A percentile compares a stretch with the other conserved stretches of the same genome.
Conservation (phyloP, 2,329 filamentous ascomycete genomes). For the Parafenestella ontariensis region DNA sequence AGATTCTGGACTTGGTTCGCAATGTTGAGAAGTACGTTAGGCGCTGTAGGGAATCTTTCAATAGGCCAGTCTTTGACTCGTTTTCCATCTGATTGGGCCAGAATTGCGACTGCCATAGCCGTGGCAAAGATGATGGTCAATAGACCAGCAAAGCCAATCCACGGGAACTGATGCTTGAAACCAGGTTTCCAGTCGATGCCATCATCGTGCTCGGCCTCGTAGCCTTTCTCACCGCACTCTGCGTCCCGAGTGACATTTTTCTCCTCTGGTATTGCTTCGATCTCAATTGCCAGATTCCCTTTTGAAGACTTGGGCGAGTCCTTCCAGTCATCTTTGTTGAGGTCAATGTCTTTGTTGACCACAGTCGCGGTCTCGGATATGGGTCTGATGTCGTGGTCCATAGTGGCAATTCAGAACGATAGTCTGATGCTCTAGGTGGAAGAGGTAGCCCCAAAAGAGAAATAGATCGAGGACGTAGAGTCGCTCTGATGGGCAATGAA, state of each 20-base stretch:
- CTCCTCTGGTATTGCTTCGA: slow-evolving; percentile 5
- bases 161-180: slow-evolving; percentile 31
- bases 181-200: slow-evolving; percentile 35
- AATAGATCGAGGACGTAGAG: neutral
- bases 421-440: neutral
- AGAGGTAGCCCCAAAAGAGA: neutral
- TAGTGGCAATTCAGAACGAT: neutral
- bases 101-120: slow-evolving; percentile 23
- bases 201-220: slow-evolving; percentile 7
- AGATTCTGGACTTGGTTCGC: slow-evolving; percentile 35
- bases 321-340: neutral
- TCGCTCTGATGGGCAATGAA: neutral
- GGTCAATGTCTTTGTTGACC: neutral
- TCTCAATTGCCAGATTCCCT: slow-evolving; percentile 7
- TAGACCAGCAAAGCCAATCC: slow-evolving; percentile 28
- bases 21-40: slow-evolving; percentile 35
- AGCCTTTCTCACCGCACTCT: neutral
- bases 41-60: slow-evolving; percentile 23
- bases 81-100: slow-evolving; percentile 19
- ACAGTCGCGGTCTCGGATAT: neutral
- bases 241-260: neutral
- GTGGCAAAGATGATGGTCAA: slow-evolving; percentile 26
- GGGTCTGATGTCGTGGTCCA: slow-evolving; percentile 3
- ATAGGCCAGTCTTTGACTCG: slow-evolving; percentile 29
- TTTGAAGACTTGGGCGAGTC: slow-evolving; percentile 3